Percentiles rank a stretch among this genome's conserved stretches.
phyloP scores from a whole-genome alignment of 495 filamentous ascomycete species.

The Xeromyces bisporus region DNA sequence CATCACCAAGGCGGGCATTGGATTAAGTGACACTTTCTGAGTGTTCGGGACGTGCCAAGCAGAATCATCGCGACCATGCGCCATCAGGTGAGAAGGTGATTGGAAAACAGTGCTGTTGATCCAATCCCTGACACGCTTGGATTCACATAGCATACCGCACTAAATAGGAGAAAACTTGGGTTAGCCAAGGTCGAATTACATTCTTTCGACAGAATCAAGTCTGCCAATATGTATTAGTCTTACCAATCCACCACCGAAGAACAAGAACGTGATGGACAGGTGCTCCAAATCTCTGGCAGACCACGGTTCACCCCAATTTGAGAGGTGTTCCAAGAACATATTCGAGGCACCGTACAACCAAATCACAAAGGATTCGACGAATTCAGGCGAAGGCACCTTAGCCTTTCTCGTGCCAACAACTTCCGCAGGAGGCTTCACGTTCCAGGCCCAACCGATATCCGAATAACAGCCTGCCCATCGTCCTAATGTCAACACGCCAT shows the following conservation, averaged over 20 bases:
- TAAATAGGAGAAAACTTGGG: conserved; percentile 14
- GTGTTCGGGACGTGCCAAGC: conserved; percentile 42
- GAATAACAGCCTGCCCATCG: conserved; percentile 84
- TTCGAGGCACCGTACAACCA: conserved; percentile 81
- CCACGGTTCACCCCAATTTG: conserved; percentile 52
- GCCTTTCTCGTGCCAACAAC: conserved; percentile 42
- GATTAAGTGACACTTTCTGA: conserved; percentile 70
- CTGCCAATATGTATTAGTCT: too few relatives aligned
- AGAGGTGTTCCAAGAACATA: conserved; percentile 83
- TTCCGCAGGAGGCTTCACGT: conserved; percentile 50
- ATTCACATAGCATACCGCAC: conserved; percentile 92
- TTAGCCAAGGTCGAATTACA: too few relatives aligned
- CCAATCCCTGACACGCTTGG: conserved; percentile 45
- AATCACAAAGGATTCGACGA: conserved; percentile 73
- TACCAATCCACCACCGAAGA: conserved; percentile 86
- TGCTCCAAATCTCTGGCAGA: conserved; percentile 75
- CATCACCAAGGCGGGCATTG: conserved; percentile 73
- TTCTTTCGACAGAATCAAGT: too few relatives aligned
- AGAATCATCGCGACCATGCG: conserved; percentile 29
- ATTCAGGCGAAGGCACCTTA: conserved; percentile 65
- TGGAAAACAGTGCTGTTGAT: conserved; percentile 47
- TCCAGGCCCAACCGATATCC: conserved; percentile 94
- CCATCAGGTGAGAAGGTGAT: conserved; percentile 8
- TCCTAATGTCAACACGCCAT: conserved; percentile 73
- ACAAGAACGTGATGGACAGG: conserved; percentile 80